Evolutionary conservation across 78 protist genomes (phyloP).

Genomic region (Isochrysis galbana): DNA sequence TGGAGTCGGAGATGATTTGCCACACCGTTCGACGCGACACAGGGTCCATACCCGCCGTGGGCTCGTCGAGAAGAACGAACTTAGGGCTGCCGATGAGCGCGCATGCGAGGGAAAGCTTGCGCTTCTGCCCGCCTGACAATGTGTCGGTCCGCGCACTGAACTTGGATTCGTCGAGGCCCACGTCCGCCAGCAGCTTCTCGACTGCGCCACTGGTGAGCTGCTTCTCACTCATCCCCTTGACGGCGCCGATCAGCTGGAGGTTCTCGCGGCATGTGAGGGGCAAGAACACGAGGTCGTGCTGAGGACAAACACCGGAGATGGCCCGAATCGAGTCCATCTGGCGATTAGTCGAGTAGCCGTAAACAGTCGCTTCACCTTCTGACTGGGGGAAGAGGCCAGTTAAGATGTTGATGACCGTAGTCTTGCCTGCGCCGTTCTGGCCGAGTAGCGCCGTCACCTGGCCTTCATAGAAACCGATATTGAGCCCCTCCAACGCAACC

Average conservation of each 20-base stretch:
- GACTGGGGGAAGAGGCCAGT: conserved; percentile 72
- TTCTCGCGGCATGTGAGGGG: conserved; percentile 62
- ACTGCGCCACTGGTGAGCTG: too few relatives aligned
- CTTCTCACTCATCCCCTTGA: conserved; percentile 6
- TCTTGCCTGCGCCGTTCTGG: conserved; percentile 68
- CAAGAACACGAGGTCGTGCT: conserved; percentile 75
- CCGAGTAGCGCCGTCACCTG: conserved; percentile 19
- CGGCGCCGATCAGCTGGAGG: not conserved
- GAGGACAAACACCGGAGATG: conserved; percentile 87
- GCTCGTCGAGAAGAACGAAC: conserved; percentile 74
- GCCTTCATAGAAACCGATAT: not conserved
- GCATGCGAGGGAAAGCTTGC: conserved; percentile 51
- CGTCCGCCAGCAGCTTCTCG: not conserved
- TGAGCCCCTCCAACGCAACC: not conserved
- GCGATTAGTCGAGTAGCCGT: not conserved
- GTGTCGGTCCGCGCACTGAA: too few relatives aligned
- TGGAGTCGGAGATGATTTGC: not conserved
- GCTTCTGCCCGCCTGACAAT: conserved; percentile 2
- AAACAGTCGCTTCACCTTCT: conserved; percentile 52
- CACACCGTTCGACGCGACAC: conserved; percentile 8
- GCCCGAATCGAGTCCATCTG: conserved; percentile 49
- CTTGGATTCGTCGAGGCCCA: not conserved
- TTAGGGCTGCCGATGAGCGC: conserved; percentile 69
- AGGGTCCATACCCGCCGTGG: conserved; percentile 78
- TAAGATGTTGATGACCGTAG: conserved; percentile 79